Evolutionary conservation across 768 basidiomycete species (phyloP), one percentile per base, ranked within the genome.

Genomic region (Rhizopogon vesiculosus): DNA sequence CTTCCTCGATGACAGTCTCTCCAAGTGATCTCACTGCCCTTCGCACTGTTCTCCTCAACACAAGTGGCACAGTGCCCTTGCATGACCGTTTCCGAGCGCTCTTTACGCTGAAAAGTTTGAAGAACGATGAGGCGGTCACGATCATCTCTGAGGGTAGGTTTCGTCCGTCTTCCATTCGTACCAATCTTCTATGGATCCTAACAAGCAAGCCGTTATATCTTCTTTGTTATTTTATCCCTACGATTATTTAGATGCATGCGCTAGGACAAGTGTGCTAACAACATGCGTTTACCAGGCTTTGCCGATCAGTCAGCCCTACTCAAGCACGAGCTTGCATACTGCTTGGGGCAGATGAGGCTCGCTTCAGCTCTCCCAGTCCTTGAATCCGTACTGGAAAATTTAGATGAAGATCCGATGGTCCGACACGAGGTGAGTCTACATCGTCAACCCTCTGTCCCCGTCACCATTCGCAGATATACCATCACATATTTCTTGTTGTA

Each of bases 291-390:
- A 48, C 57, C 62, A 95, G 95, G 89, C 28, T 92, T 99, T 67
- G 70, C 73, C 35, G 95, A 98, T 69, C 79, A 84, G 5, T 97
- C 93, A 42, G 91, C 93, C 8, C 70, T 99, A 56, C 79, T 99
- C 33, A 98, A 98, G 66, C 97, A 99, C 69, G 97, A 99, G 66
- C 80, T 99, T 2, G 97, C 97, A 1, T 99, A 98, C 69, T 95
- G 93, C 64, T 80, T 99, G 3, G 97, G 97, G 0, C 97, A 99
- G 72, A 89, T 95, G 72, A 86, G 86, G 62, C 79, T 79, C 33
- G 63, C 74, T 0, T 75, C 78, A 3, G 97, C 96, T 0, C 75
- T 98, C 10, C 87, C 93, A 6, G 79, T 81, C 16, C 83, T 99
- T 5, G 88, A 91, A 66, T 70, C 75, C 2, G 90, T 95, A 5